Conservation (phyloP, 2,329 filamentous ascomycete species). For the Aureobasidium leucospermi region DNA sequence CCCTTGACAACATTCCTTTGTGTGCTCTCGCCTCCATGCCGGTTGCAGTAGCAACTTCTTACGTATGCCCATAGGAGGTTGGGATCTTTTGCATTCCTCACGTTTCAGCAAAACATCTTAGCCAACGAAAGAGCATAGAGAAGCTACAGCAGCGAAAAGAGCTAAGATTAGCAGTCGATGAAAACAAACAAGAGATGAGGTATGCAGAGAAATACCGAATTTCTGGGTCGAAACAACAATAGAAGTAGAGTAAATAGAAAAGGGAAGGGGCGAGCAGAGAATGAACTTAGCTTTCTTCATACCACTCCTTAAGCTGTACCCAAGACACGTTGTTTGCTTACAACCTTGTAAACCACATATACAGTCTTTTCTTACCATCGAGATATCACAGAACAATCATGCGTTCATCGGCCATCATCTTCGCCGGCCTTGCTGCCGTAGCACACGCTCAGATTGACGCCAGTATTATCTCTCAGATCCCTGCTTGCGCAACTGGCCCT, state of each 20-base stretch:
- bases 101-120: background rate
- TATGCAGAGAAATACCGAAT: background rate
- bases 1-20: conserved; percentile 1
- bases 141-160: background rate
- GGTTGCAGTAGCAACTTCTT: conserved; percentile 2
- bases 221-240: background rate
- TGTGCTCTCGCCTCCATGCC: background rate
- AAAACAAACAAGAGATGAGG: conserved; percentile 10
- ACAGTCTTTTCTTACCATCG: background rate
- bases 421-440: background rate
- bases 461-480: background rate
- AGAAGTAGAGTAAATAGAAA: background rate
- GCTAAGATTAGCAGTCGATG: background rate
- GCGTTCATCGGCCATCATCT: background rate
- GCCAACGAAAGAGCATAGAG: background rate
- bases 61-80: background rate
- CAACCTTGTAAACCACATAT: background rate
- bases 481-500: background rate
- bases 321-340: background rate
- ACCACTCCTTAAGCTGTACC: background rate
- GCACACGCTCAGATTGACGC: background rate
- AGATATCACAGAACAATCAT: background rate
- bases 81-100: background rate
- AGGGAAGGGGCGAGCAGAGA: background rate
- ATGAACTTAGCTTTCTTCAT: background rate